Evolutionary conservation across 148 eudicot genomes (phyloP).

Genomic region (Rhododendron simsii): DNA sequence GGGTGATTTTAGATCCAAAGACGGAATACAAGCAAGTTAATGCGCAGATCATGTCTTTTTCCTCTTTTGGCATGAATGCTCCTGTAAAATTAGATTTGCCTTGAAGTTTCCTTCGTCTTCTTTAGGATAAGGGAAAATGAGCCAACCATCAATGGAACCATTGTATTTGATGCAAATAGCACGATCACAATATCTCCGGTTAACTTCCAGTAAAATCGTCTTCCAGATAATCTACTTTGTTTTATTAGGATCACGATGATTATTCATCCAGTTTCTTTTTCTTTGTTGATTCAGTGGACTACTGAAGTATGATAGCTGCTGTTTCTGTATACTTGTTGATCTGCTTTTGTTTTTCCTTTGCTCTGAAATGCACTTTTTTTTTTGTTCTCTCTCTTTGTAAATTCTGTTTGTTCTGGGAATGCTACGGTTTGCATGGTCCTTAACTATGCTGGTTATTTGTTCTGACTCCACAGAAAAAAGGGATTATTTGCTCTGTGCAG

Average conservation of each 20-base stretch:
- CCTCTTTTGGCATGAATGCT: not conserved
- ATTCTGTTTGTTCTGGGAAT: not conserved
- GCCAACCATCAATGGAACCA: conserved; percentile 78
- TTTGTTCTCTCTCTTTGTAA: not conserved
- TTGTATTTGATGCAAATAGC: conserved; percentile 81
- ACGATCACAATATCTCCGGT: conserved; percentile 82
- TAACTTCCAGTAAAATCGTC: conserved; percentile 82
- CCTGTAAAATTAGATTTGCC: not conserved
- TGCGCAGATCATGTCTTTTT: not conserved
- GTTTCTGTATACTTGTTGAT: conserved; percentile 72
- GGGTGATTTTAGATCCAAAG: conserved; percentile 94
- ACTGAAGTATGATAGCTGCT: conserved; percentile 90
- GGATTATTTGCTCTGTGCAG: conserved; percentile 94
- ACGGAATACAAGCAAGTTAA: conserved; percentile 92
- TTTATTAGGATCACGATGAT: not conserved
- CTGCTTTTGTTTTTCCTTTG: not conserved
- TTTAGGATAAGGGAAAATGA: conserved; percentile 85
- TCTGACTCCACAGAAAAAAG: conserved; percentile 86
- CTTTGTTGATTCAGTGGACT: conserved; percentile 54
- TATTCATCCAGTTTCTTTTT: conserved; percentile 22
- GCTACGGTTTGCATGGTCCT: conserved; percentile 20
- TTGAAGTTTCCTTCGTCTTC: conserved; percentile 1
- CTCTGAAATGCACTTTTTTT: not conserved
- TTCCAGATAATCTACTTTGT: not conserved
- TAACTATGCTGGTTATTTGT: conserved; percentile 59